Evolutionary conservation across 805 yeast species (phyloP), one percentile per base, ranked within the genome.

Genomic region (Blastobotrys chiropterorum): DNA sequence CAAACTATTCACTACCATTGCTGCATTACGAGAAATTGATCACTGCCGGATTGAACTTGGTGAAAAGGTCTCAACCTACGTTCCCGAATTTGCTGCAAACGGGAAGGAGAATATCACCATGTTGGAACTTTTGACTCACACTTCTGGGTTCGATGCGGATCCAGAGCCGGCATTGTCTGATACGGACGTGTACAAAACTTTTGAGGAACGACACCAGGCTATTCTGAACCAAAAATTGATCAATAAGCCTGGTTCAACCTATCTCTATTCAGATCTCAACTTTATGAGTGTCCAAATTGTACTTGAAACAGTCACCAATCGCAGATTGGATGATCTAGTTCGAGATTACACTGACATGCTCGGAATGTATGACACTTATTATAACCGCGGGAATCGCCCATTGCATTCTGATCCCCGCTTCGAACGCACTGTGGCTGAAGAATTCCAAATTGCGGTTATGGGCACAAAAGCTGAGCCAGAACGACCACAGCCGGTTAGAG

Each of bases 131-230:
- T 48, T 72, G 41, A 57, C 70, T 1, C 75, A 72, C 52, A 71
- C 75, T 3, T 63, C 74, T 7, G 75, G 75, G 1, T 62, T 72
- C n/a, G 65, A 66, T 16, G 72, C 72, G 53, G 49, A 62, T 3
- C 47, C 47, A 5, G 26, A 22, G 7, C 47, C 47, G 3, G 17
- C 30, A 19, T 67, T 70, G 56, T 67, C 67, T 59, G 54, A 55
- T 53, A 60, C 55, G 2, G 52, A 55, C 1, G 51, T 61, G 22
- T 56, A 30, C 39, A 55, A 38, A 42, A 53, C 8, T 52, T 59
- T 19, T 6, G 17, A 22, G 11, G 20, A 44, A 34, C 47, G 47
- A 7, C 34, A 30, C 14, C 15, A 30, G 4, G 47, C 47, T 2
- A n/a, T 26, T 15, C 52, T 69, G 38, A 46, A 55, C 3, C 53